phyloP scores from a whole-genome alignment of 768 basidiomycete genomes.

The Amanita exitialis region DNA sequence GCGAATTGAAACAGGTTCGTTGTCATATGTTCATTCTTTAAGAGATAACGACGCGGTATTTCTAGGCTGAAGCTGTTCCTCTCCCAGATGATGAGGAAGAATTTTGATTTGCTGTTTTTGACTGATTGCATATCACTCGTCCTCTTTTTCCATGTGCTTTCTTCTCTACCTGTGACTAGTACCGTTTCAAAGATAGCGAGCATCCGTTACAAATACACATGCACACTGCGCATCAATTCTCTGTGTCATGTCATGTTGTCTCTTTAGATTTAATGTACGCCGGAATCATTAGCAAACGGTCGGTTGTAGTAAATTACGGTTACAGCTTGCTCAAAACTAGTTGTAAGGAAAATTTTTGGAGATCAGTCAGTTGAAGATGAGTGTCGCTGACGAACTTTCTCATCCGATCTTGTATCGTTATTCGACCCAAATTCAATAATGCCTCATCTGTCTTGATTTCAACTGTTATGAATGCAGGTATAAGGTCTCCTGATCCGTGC shows the following conservation, averaged over 20 bases:
- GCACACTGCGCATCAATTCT: slow-evolving; percentile 10
- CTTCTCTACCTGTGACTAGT: slow-evolving; percentile 15
- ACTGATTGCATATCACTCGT: slow-evolving; percentile 3
- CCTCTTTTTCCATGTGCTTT: slow-evolving; percentile 9
- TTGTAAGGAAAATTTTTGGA: slow-evolving; percentile 1
- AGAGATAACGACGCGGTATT: slow-evolving; percentile 5
- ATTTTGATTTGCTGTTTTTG: slow-evolving; percentile 38
- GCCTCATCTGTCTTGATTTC: slow-evolving; percentile 15
- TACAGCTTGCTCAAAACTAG: not conserved
- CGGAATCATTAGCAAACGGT: not conserved
- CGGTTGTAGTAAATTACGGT: not conserved
- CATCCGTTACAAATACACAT: slow-evolving; percentile 16
- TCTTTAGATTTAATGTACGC: slow-evolving; percentile 8
- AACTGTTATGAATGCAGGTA: slow-evolving; percentile 15
- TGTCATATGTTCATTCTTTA: not conserved
- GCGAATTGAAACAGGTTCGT: slow-evolving; percentile 61
- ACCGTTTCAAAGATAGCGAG: slow-evolving; percentile 16
- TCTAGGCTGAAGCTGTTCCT: slow-evolving; percentile 79
- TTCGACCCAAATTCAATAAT: slow-evolving; percentile 9
- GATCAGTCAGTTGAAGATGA: slow-evolving; percentile 3
- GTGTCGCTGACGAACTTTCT: not conserved
- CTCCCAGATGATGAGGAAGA: slow-evolving; percentile 86
- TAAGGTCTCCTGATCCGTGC: slow-evolving; percentile 16
- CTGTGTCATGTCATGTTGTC: slow-evolving; percentile 9
- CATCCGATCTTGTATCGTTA: not conserved